These are phyloP conservation scores for Butyriboletus appendiculatus DNA, from an alignment of 1,284 basidiomycete genomes.

Conservation along the genomic window DNA sequence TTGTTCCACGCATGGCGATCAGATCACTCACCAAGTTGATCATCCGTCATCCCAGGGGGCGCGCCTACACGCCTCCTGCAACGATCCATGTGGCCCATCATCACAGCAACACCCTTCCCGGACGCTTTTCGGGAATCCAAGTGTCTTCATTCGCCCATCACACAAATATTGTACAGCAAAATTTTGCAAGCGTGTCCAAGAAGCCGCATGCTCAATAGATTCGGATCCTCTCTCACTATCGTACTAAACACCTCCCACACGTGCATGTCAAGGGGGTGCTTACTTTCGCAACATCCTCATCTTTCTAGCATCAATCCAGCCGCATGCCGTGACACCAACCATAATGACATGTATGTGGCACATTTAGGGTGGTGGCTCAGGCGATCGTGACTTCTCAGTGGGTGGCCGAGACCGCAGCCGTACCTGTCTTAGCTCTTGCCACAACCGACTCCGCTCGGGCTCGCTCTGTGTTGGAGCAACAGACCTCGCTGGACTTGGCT, in stretches of 20 bases:
- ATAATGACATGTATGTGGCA: constrained; percentile 14
- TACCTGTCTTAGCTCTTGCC: constrained; percentile 59
- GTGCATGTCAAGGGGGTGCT: background rate
- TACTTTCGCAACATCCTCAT: constrained; percentile 17
- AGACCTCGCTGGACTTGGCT: constrained; percentile 34
- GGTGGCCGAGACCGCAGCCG: constrained; percentile 48
- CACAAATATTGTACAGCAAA: constrained; percentile 1
- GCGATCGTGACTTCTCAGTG: constrained; percentile 41
- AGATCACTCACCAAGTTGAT: constrained; percentile 23
- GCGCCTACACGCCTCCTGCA: constrained; percentile 27
- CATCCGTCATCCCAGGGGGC: constrained; percentile 6
- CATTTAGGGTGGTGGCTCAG: constrained; percentile 41
- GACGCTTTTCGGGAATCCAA: constrained; percentile 1
- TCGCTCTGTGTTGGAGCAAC: constrained; percentile 27
- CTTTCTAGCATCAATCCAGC: constrained; percentile 28
- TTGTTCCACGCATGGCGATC: constrained; percentile 18
- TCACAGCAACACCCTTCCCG: constrained; percentile 8
- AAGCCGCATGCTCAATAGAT: constrained; percentile 22
- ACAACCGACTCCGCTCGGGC: constrained; percentile 49
- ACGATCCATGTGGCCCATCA: constrained; percentile 24
- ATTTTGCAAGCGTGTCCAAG: constrained; percentile 14
- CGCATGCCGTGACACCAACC: constrained; percentile 14
- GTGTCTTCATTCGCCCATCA: constrained; percentile 4
- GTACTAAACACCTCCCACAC: constrained; percentile 15
- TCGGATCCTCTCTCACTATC: constrained; percentile 8